Evolutionary conservation across 2,329 filamentous ascomycete species (phyloP).

Genomic region (Byssothecium circinans): DNA sequence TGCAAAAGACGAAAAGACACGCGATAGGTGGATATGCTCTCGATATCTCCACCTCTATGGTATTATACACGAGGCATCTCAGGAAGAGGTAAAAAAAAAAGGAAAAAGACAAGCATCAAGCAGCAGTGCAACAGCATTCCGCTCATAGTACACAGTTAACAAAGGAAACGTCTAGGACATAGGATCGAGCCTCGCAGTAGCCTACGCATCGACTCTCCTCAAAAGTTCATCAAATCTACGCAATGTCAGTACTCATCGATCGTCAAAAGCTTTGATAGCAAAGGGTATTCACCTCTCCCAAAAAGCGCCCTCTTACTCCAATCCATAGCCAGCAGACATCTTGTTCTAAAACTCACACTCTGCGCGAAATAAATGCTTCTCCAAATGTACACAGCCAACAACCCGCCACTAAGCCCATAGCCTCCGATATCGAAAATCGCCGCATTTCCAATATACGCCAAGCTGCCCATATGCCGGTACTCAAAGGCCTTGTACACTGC

Average conservation of each 20-base stretch:
- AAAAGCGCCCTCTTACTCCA: slow-evolving; percentile 97
- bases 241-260: too few species aligned
- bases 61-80: too few species aligned
- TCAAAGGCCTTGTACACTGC: slow-evolving; percentile 93
- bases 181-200: too few species aligned
- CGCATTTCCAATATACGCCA: slow-evolving; percentile 95
- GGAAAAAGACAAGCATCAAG: too few species aligned
- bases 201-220: too few species aligned
- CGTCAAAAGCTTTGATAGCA: too few species aligned
- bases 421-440: slow-evolving; percentile 91
- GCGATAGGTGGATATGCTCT: too few species aligned
- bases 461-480: slow-evolving; percentile 85
- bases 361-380: slow-evolving; percentile 95
- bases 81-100: too few species aligned
- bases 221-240: too few species aligned
- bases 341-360: slow-evolving; percentile 89
- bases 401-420: slow-evolving; percentile 75
- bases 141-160: not conserved
- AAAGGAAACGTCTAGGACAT: not conserved
- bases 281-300: slow-evolving; percentile 74
- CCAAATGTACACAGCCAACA: slow-evolving; percentile 96
- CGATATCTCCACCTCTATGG: too few species aligned
- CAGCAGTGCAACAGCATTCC: too few species aligned
- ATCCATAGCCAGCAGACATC: slow-evolving; percentile 91
- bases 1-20: too few species aligned